Conservation (phyloP, 1,139 yeast species). For the Tardiomyces depauwii region DNA sequence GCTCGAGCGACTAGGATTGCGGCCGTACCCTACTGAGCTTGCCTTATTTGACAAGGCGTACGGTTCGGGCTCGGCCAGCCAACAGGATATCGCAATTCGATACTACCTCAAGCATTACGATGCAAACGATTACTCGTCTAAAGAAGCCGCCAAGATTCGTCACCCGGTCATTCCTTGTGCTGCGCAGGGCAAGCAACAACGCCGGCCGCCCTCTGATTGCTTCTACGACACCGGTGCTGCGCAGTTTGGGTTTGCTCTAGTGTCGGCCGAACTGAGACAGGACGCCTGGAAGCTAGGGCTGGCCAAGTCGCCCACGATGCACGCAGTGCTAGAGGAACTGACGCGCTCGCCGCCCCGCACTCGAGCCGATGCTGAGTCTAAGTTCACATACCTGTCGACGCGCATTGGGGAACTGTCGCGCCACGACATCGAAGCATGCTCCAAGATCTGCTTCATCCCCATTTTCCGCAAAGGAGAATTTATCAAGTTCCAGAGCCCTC, state of each 20-base stretch:
- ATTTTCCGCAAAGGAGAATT: slow-evolving; percentile 6
- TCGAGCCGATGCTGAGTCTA: slow-evolving; percentile 13
- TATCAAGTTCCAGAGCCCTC: slow-evolving; percentile 14
- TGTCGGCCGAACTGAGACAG: slow-evolving; percentile 13
- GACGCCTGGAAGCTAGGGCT: slow-evolving; percentile 26
- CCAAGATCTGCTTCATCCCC: slow-evolving; percentile 20
- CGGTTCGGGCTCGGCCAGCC: not conserved
- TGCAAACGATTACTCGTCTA: slow-evolving; percentile 15
- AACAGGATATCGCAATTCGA: slow-evolving; percentile 14
- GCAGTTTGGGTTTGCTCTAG: slow-evolving; percentile 24
- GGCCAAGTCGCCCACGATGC: slow-evolving; percentile 17
- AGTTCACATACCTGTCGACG: slow-evolving; percentile 23
- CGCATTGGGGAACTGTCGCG: slow-evolving; percentile 13
- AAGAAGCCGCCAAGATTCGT: slow-evolving; percentile 6
- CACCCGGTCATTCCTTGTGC: slow-evolving; percentile 17
- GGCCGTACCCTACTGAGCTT: slow-evolving; percentile 16
- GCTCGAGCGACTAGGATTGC: slow-evolving; percentile 23
- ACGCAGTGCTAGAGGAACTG: slow-evolving; percentile 13
- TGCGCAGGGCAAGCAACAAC: slow-evolving; percentile 5
- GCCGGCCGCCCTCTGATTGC: slow-evolving; percentile 18
- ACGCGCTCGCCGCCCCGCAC: slow-evolving; percentile 16
- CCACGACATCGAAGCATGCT: slow-evolving; percentile 12
- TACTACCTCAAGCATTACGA: slow-evolving; percentile 20
- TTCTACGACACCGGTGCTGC: slow-evolving; percentile 15
- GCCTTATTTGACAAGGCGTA: slow-evolving; percentile 17